phyloP scores from a whole-genome alignment of 768 basidiomycete species.

The Rhizopogon sp. region DNA sequence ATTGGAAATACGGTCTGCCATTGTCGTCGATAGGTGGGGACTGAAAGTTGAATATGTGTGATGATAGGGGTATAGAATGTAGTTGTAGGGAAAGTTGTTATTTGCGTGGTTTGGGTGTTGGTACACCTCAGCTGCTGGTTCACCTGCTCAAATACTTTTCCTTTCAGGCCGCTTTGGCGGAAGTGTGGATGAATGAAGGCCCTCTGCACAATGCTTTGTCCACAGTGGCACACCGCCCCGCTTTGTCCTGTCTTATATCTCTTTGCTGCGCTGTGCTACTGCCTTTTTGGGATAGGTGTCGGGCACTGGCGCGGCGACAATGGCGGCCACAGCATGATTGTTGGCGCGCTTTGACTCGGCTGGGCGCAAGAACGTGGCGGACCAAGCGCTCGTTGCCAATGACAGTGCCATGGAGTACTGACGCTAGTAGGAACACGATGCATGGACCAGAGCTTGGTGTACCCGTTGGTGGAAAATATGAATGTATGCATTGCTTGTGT shows the following conservation, averaged over 20 bases:
- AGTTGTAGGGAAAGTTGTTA: not conserved
- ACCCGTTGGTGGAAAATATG: no score
- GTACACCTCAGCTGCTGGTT: not conserved
- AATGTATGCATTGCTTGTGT: no score
- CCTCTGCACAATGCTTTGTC: constrained; percentile 11
- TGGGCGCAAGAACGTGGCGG: not conserved
- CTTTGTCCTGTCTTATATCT: constrained; percentile 13
- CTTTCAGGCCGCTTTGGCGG: constrained; percentile 12
- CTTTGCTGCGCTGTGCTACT: constrained; percentile 4
- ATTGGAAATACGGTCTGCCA: constrained; percentile 6
- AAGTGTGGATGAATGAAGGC: constrained; percentile 4
- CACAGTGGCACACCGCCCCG: constrained; percentile 8
- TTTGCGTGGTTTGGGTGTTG: not conserved
- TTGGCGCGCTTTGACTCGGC: constrained; percentile 17
- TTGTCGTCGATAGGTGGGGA: not conserved
- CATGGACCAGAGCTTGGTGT: not conserved
- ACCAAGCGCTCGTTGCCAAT: not conserved
- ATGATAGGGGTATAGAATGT: not conserved
- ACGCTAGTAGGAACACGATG: not conserved
- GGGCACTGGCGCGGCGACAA: constrained; percentile 2
- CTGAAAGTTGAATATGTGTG: not conserved
- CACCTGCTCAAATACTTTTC: constrained; percentile 19
- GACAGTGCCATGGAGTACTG: not conserved
- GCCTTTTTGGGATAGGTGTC: constrained; percentile 17
- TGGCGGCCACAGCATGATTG: not conserved